Conservation (phyloP, 495 filamentous ascomycete genomes). For the Talaromyces borbonicus region DNA sequence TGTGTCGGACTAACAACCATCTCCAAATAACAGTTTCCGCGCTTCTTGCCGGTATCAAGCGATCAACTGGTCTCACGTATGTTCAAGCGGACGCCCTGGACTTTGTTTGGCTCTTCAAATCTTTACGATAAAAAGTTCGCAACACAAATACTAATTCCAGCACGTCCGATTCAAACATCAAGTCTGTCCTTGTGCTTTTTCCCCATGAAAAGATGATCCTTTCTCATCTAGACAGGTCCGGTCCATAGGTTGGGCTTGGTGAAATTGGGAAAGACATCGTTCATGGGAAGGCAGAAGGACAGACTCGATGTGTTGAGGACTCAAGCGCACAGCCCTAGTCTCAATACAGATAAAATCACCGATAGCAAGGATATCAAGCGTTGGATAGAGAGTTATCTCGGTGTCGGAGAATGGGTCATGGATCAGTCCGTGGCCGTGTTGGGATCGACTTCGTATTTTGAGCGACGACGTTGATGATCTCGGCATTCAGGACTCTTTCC, state of each 20-base stretch:
- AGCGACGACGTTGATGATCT: constrained; percentile 62
- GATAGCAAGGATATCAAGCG: constrained; percentile 78
- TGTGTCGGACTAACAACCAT: constrained; percentile 14
- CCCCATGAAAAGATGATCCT: no score
- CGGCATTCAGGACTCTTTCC: no score
- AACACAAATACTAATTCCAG: constrained; percentile 6
- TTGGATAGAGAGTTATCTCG: constrained; percentile 92
- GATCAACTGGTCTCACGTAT: constrained; percentile 95
- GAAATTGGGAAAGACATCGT: no score
- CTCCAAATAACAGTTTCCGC: constrained; percentile 89
- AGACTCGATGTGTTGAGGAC: constrained; percentile 20
- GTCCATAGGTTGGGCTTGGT: no score
- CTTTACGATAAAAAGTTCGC: not conserved
- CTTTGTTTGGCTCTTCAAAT: not conserved
- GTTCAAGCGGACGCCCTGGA: not conserved
- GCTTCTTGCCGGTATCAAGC: constrained; percentile 91
- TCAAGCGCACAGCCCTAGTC: constrained; percentile 54
- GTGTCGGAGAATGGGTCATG: constrained; percentile 96
- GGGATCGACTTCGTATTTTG: constrained; percentile 79
- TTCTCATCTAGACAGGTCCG: no score
- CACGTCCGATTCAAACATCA: constrained; percentile 7
- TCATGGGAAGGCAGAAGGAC: constrained; percentile 3
- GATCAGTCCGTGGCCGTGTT: constrained; percentile 89
- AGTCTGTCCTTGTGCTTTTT: constrained; percentile 10
- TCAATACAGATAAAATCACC: constrained; percentile 75